phyloP scores from a whole-genome alignment of 441 rosid species.

The Jatropha podagrica region DNA sequence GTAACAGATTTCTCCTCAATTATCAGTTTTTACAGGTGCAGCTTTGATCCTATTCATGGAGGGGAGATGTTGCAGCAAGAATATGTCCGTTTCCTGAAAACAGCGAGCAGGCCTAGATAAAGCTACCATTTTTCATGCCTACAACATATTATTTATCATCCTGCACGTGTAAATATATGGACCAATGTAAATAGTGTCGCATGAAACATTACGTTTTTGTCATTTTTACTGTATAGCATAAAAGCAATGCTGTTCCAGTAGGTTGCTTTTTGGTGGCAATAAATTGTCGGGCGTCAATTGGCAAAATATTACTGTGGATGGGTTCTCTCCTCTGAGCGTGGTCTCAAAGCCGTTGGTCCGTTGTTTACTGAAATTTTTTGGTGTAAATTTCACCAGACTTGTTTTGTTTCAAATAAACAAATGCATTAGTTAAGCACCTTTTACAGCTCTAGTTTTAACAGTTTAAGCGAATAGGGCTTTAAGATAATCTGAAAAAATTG shows the following conservation, averaged over 20 bases:
- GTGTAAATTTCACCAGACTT: too few species aligned
- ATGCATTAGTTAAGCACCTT: too few species aligned
- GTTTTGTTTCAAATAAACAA: too few species aligned
- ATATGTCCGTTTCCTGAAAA: conserved; percentile 59
- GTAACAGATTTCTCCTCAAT: conserved; percentile 5
- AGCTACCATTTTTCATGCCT: background rate
- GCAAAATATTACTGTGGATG: background rate
- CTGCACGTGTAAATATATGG: conserved; percentile 15
- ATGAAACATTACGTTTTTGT: background rate
- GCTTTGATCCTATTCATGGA: conserved; percentile 76
- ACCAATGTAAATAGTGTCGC: background rate
- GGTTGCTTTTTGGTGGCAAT: background rate
- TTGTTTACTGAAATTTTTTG: too few species aligned
- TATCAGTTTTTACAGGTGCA: conserved; percentile 82
- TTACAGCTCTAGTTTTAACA: too few species aligned
- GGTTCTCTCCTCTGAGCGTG: background rate
- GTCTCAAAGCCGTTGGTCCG: too few species aligned
- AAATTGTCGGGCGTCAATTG: background rate
- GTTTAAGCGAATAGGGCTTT: too few species aligned
- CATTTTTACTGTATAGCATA: conserved; percentile 9
- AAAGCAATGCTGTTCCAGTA: background rate
- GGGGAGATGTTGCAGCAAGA: conserved; percentile 88
- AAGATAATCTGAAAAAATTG: too few species aligned
- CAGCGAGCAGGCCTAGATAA: conserved; percentile 44
- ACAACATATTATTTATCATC: background rate